Conservation (phyloP, 2,329 filamentous ascomycete species). For the Penicillium capsulatum region DNA sequence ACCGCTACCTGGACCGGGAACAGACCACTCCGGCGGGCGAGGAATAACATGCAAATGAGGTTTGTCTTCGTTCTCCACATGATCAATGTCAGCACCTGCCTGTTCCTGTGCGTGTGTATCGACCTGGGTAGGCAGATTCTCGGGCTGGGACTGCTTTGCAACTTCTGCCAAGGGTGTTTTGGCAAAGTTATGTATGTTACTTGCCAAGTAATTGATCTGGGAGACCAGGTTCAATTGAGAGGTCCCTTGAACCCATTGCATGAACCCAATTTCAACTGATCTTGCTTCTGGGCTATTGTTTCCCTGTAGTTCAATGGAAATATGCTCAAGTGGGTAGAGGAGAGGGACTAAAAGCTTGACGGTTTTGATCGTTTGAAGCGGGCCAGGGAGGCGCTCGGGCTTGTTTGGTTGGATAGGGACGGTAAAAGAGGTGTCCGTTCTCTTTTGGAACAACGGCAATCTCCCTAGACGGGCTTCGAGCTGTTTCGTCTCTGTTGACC, state of each 20-base stretch:
- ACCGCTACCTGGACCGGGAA: constrained; percentile 32
- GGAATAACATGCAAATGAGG: constrained; percentile 68
- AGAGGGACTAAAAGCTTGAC: constrained; percentile 66
- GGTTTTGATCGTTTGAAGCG: constrained; percentile 59
- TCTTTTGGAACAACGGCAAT: constrained; percentile 61
- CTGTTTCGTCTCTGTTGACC: constrained; percentile 65
- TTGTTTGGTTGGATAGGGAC: constrained; percentile 65
- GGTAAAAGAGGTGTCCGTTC: constrained; percentile 66
- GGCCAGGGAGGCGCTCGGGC: constrained; percentile 55
- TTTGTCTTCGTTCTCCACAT: constrained; percentile 43
- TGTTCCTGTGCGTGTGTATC: neutral
- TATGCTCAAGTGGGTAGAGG: constrained; percentile 66
- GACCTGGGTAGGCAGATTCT: neutral
- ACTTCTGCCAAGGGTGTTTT: constrained; percentile 47
- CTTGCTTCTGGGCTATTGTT: constrained; percentile 58
- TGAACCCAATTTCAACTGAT: constrained; percentile 62
- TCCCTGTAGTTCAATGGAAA: constrained; percentile 63
- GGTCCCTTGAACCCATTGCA: constrained; percentile 54
- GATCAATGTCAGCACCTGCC: neutral
- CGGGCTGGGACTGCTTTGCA: constrained; percentile 11
- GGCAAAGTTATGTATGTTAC: constrained; percentile 65
- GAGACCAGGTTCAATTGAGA: constrained; percentile 63
- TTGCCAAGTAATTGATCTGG: constrained; percentile 69
- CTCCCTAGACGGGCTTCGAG: constrained; percentile 71
- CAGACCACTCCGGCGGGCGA: constrained; percentile 71